phyloP scores from a whole-genome alignment of 192 early-diverging fungal species.

The Dissophora globulifera region DNA sequence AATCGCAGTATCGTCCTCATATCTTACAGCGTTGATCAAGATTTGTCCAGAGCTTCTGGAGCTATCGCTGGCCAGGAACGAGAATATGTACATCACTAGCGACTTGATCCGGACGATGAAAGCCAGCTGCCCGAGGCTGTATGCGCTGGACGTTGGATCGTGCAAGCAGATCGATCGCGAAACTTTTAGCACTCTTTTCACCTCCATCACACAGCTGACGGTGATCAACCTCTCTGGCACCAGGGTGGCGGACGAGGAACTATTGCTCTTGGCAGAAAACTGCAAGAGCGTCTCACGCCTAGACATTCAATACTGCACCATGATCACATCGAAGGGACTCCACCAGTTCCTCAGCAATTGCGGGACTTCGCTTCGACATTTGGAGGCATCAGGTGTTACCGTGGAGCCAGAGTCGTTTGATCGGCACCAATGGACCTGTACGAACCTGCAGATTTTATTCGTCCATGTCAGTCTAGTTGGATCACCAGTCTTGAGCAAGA shows the following conservation, averaged over 20 bases:
- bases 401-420: conserved; percentile 39
- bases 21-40: conserved; percentile 11
- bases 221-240: conserved; percentile 39
- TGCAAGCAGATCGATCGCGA: conserved; percentile 33
- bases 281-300: conserved; percentile 18
- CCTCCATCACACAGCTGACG: conserved; percentile 19
- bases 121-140: conserved; percentile 19
- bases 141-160: conserved; percentile 43
- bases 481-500: neutral
- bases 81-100: conserved; percentile 2
- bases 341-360: conserved; percentile 31
- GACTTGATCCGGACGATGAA: conserved; percentile 10
- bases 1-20: neutral
- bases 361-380: conserved; percentile 18
- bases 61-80: conserved; percentile 41
- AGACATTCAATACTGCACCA: conserved; percentile 47
- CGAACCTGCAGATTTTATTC: conserved; percentile 38
- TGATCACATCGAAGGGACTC: conserved; percentile 30
- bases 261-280: conserved; percentile 23
- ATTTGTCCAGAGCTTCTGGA: conserved; percentile 33
- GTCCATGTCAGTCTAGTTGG: conserved; percentile 44
- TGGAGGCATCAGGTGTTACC: conserved; percentile 36
- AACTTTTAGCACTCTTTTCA: conserved; percentile 14
- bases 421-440: conserved; percentile 24
- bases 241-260: conserved; percentile 14